Base-by-base conservation (phyloP, 2,329 filamentous ascomycete genomes). In the Cladosporium sp. region DNA sequence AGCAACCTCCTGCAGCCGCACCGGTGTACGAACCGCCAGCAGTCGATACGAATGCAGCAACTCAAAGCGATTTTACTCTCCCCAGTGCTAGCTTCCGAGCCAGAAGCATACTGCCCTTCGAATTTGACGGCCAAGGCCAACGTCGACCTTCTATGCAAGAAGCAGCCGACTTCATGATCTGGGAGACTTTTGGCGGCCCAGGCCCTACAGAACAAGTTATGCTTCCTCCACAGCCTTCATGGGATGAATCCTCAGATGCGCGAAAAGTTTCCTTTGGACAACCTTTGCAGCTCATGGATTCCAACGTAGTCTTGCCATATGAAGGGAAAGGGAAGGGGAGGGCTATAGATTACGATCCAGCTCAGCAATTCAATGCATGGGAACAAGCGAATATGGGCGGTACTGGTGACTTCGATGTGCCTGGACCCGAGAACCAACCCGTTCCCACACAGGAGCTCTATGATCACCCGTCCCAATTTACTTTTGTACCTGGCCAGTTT, bases 91-190 rank as follows among this genome's bases (percentile, higher is more conserved):
- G 28, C 18, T n/a, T 33, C 12, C 52, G 16, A 10, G 26, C 26
- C 16, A 29, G 52, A 18, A 55, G 52, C 18, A 55, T 55, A 31
- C 28, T 33, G 28, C 18, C 52, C 0, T 23, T 31, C 52, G 16
- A 18, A 16, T 28, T 23, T 2, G 14, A 37, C 35, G 44, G n/a
- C 12, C 29, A 40, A 11, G 21, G 59, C n/a, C 61, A 29, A n/a
- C 61, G 61, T 6, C 61, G 50, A 23, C 33, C 61, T 6, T 65
- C 63, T 16, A 65, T 65, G 63, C 63, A 65, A 29, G 55, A 60
- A 18, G 63, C 63, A 11, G 63, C 63, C 11, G 56, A 65, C 21
- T 26, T n/a, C 1, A 65, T 65, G 31, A 21, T 65, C 8, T 60
- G 55, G 56, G 63, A 65, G 31, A 65, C 63, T n/a, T 65, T 65